Evolutionary conservation across 441 rosid species (phyloP).

Genomic region (Macaranga tanarius): DNA sequence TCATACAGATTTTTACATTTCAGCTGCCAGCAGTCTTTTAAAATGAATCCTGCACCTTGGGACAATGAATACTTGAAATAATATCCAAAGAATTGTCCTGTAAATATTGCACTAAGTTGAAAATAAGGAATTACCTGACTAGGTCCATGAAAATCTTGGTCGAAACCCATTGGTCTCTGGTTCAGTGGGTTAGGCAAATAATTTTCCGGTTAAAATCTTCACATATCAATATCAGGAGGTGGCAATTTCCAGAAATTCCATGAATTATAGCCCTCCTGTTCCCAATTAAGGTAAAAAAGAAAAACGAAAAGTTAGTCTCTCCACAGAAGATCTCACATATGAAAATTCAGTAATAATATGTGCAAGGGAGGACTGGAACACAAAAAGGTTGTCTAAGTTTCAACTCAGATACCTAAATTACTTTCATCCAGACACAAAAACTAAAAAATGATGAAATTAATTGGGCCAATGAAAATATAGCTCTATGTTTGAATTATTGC

Average conservation of each 20-base stretch:
- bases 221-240: constrained; percentile 46
- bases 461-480: not conserved
- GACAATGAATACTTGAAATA: not conserved
- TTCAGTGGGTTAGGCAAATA: constrained; percentile 13
- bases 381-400: not conserved
- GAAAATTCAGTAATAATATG: not conserved
- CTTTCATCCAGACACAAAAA: not conserved
- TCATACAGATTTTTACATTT: no score
- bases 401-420: not conserved
- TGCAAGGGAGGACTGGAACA: not conserved
- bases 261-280: constrained; percentile 85
- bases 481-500: not conserved
- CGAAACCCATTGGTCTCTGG: constrained; percentile 12
- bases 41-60: not conserved
- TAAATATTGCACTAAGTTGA: not conserved
- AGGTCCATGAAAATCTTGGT: constrained; percentile 17
- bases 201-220: constrained; percentile 22
- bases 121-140: constrained; percentile 30
- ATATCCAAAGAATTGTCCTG: not conserved
- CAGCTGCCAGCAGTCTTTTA: not conserved
- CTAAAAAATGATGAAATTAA: not conserved
- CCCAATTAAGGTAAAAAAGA: constrained; percentile 9
- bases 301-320: constrained; percentile 8
- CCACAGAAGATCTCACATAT: not conserved
- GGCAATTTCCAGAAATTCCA: constrained; percentile 97